Base-by-base conservation (phyloP, 805 yeast species). In the Schizosaccharomyces cryophilus region DNA sequence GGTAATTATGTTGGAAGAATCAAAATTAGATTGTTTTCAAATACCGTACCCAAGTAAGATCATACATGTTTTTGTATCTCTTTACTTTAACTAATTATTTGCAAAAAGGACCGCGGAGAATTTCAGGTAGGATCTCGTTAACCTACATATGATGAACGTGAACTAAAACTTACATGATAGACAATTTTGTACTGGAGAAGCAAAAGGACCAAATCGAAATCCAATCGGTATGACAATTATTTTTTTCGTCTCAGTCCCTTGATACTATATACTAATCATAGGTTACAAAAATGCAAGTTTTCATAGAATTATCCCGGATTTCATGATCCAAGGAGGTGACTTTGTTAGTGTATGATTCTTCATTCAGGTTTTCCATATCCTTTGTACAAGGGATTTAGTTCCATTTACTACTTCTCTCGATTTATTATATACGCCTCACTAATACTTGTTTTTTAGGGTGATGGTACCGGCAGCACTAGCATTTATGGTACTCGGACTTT, bases 161-260 rank as follows among this genome's bases (percentile, higher is more conserved):
- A 35, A 11, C 40, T 35, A 35, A 35, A 11, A 35, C n/a, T n/a
- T n/a, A n/a, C 40, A 5, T 35, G 84, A 84, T 69, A 78, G 82
- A 68, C 81, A 82, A 69, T 75, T 84, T 71, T 42, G 72, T 77
- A 61, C 84, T 87, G 9, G 80, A 77, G 26, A 87, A 84, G 66
- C 81, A 85, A 45, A 65, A 24, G 38, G 54, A 26, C 24, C 26
- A n/a, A 42, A 40, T 21, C 30, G 31, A 21, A 40, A 30, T 7
- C 61, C 61, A n/a, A 40, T 42, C 5, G 61, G 61, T 51, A 51
- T 6, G 56, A 21, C 6, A 21, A 11, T 15, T 24, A 21, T 7
- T 21, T 19, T n/a, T 13, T n/a, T 9, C 15, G 54, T 13, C 9
- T n/a, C 15, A 47, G 15, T 13, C 21, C 7, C 9, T 19, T 47